phyloP scores from a whole-genome alignment of 139 green algal species.

The Ettlia oleoabundans region DNA sequence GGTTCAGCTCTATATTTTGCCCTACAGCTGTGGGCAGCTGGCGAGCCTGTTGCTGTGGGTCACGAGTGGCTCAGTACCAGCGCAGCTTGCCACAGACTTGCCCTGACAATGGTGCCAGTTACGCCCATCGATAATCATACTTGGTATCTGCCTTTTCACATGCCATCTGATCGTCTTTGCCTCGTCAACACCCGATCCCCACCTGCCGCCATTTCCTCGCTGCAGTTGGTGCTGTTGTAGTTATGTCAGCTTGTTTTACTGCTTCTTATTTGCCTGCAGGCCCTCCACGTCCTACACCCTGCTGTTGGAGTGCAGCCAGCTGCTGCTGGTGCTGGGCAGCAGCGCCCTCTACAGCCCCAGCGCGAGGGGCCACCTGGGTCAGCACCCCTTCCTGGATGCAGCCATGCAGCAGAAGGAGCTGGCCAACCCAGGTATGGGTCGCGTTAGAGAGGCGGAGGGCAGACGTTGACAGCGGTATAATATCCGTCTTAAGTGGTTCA shows the following conservation, averaged over 20 bases:
- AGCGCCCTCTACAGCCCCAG: constrained; percentile 71
- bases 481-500: too few species aligned
- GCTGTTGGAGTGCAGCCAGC: constrained; percentile 21
- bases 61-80: too few species aligned
- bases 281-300: not conserved
- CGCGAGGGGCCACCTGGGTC: constrained; percentile 10
- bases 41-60: too few species aligned
- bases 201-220: not conserved
- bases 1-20: too few species aligned
- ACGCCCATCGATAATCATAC: too few species aligned
- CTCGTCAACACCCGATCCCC: too few species aligned
- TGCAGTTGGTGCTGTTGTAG: not conserved
- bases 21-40: too few species aligned
- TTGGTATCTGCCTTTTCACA: too few species aligned
- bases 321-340: constrained; percentile 42
- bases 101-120: too few species aligned
- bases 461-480: too few species aligned
- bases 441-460: not conserved
- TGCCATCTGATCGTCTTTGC: too few species aligned
- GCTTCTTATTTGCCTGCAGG: not conserved
- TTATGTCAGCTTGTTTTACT: not conserved
- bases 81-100: too few species aligned
- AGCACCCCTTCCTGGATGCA: constrained; percentile 61
- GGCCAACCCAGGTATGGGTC: constrained; percentile 1
- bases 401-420: constrained; percentile 43